phyloP scores from a whole-genome alignment of 306 rosid genomes.

The Citrullus colocynthis region DNA sequence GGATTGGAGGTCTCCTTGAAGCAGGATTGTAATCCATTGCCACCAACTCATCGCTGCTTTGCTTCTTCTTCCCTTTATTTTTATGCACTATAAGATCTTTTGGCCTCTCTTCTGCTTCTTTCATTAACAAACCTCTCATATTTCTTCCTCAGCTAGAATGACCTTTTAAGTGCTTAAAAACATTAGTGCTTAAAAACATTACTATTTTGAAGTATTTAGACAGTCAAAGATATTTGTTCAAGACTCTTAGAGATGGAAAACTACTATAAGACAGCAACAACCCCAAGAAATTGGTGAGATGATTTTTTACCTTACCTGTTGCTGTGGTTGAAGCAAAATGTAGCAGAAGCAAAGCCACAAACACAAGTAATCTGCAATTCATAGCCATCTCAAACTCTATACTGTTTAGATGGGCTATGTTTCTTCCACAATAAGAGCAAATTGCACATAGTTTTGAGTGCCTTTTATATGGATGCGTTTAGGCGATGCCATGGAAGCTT shows the following conservation, averaged over 20 bases:
- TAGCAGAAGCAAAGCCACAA: not conserved
- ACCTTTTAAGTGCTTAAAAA: too few species aligned
- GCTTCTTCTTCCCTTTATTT: constrained; percentile 1
- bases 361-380: not conserved
- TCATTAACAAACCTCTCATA: not conserved
- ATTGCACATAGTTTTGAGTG: not conserved
- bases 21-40: constrained; percentile 71
- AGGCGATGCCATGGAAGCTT: not conserved
- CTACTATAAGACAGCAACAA: not conserved
- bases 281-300: too few species aligned
- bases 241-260: not conserved
- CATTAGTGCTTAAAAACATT: too few species aligned
- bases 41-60: constrained; percentile 34
- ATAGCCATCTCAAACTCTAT: not conserved
- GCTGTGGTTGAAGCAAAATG: not conserved
- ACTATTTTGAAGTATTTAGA: too few species aligned
- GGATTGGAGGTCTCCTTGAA: constrained; percentile 67
- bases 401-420: not conserved
- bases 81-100: not conserved
- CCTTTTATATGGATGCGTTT: not conserved
- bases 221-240: too few species aligned
- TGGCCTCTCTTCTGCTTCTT: not conserved
- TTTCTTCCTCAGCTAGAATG: not conserved
- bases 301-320: not conserved
- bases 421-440: not conserved